These are phyloP conservation scores for Aethionema arabicum DNA, from an alignment of 345 rosid species.

Conservation along the genomic window DNA sequence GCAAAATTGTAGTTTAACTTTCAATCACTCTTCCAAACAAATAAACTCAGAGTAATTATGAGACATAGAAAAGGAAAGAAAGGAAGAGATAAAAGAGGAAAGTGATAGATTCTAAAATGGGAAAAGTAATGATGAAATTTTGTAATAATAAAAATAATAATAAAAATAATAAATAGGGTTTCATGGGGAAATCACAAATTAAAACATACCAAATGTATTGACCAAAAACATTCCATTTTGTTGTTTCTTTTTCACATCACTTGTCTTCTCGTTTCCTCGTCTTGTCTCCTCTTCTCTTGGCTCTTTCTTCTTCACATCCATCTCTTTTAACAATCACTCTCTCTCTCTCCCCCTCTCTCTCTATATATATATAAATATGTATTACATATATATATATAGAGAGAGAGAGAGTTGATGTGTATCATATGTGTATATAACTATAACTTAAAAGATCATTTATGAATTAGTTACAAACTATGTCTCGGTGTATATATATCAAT, in stretches of 20 bases:
- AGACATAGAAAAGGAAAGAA: slow-evolving; percentile 31
- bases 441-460: background rate
- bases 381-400: too few species aligned
- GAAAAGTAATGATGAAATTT: slow-evolving; percentile 32
- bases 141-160: slow-evolving; percentile 10
- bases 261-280: slow-evolving; percentile 20
- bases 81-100: slow-evolving; percentile 29
- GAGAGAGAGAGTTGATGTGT: too few species aligned
- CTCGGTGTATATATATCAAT: too few species aligned
- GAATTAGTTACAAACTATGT: background rate
- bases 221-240: slow-evolving; percentile 37
- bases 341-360: background rate
- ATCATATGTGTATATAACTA: too few species aligned
- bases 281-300: slow-evolving; percentile 36
- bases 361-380: too few species aligned
- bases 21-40: slow-evolving; percentile 31
- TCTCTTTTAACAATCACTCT: background rate
- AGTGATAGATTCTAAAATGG: slow-evolving; percentile 32
- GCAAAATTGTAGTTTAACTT: slow-evolving; percentile 22
- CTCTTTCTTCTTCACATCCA: slow-evolving; percentile 20
- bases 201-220: slow-evolving; percentile 41
- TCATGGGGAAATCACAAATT: slow-evolving; percentile 36
- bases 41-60: slow-evolving; percentile 26
- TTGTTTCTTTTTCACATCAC: slow-evolving; percentile 37
- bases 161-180: slow-evolving; percentile 21